These are phyloP conservation scores for Xerocomus spinulosus DNA, from an alignment of 768 basidiomycete species.

Conservation along the genomic window DNA sequence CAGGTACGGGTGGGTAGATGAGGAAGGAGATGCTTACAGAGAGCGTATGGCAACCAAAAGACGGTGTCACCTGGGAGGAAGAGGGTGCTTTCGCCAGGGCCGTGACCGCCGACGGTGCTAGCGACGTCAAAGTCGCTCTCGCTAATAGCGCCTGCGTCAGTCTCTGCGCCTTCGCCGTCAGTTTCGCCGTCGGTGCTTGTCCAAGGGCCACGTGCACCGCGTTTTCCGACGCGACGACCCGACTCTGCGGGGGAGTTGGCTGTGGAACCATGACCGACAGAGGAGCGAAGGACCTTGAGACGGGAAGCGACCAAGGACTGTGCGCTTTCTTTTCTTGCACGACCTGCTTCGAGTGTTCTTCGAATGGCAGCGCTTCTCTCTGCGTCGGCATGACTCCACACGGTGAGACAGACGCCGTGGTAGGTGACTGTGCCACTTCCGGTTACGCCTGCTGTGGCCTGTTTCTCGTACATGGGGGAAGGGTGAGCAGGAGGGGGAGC, in stretches of 20 bases:
- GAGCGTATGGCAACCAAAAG: conserved; percentile 91
- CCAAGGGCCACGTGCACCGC: conserved; percentile 67
- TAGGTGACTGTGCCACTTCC: conserved; percentile 52
- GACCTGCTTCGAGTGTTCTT: conserved; percentile 72
- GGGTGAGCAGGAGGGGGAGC: conserved; percentile 30
- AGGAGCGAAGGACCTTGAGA: conserved; percentile 59
- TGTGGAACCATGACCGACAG: conserved; percentile 39
- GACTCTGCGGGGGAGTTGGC: conserved; percentile 48
- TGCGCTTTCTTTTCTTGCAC: conserved; percentile 73
- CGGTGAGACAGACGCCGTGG: conserved; percentile 88
- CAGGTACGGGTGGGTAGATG: conserved; percentile 2
- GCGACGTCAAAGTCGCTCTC: conserved; percentile 85
- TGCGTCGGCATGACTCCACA: conserved; percentile 93
- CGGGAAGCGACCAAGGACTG: conserved; percentile 68
- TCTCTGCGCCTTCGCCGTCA: conserved; percentile 65
- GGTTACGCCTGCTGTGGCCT: conserved; percentile 33
- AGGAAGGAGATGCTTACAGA: conserved; percentile 53
- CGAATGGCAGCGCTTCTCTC: conserved; percentile 83
- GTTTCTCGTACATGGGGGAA: conserved; percentile 32
- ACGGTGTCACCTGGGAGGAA: conserved; percentile 87
- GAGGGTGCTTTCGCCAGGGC: conserved; percentile 82
- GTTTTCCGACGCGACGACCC: conserved; percentile 54
- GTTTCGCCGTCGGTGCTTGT: conserved; percentile 63
- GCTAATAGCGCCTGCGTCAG: conserved; percentile 69
- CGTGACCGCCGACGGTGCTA: conserved; percentile 69